These are phyloP conservation scores for Dichotomocladium elegans DNA, from an alignment of 371 early-diverging fungal genomes.

Conservation along the genomic window DNA sequence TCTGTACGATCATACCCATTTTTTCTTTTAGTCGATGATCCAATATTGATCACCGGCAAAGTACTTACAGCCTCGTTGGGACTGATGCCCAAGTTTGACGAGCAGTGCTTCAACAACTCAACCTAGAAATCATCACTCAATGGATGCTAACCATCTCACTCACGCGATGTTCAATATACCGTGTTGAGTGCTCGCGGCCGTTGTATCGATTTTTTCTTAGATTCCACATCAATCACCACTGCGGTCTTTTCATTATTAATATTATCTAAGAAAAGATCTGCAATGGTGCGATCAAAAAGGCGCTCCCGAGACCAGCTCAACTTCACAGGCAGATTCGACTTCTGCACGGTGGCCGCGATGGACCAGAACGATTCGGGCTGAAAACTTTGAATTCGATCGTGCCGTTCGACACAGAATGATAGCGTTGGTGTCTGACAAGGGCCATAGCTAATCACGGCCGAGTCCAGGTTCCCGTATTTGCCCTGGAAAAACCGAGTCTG, in stretches of 20 bases:
- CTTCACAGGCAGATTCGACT: constrained; percentile 21
- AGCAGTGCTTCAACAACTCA: constrained; percentile 46
- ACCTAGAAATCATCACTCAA: constrained; percentile 16
- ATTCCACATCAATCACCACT: constrained; percentile 28
- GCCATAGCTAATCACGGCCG: constrained; percentile 63
- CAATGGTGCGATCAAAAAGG: constrained; percentile 42
- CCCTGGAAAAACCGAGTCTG: constrained; percentile 51
- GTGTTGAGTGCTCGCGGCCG: constrained; percentile 53
- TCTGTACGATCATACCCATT: too few species aligned
- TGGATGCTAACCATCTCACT: neutral
- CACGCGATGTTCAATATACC: constrained; percentile 10
- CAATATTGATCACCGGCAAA: too few species aligned
- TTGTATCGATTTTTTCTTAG: constrained; percentile 32
- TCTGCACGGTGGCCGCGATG: constrained; percentile 23
- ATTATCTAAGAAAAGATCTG: constrained; percentile 24
- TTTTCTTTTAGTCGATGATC: too few species aligned
- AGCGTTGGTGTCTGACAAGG: constrained; percentile 61
- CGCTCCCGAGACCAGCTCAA: constrained; percentile 36
- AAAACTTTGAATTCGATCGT: constrained; percentile 58
- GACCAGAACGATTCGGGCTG: constrained; percentile 61
- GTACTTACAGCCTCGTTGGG: constrained; percentile 43
- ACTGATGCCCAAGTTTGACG: constrained; percentile 39
- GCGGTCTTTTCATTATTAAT: constrained; percentile 21
- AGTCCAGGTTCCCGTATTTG: constrained; percentile 51
- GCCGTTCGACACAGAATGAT: constrained; percentile 66